Base-by-base conservation (phyloP, 805 yeast genomes). In the Hanseniaspora thailandica region DNA sequence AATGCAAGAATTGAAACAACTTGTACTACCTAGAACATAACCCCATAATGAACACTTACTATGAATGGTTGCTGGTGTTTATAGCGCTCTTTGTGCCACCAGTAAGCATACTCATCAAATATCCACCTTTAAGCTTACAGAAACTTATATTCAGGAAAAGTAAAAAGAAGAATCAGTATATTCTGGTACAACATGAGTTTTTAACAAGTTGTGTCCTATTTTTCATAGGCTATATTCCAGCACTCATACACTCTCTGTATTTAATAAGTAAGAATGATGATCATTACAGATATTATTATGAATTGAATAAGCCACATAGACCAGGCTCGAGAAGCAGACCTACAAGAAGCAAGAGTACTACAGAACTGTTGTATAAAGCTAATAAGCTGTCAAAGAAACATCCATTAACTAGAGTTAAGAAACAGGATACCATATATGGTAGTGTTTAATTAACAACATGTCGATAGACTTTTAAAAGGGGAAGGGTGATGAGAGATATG, bases 11-110 rank as follows among this genome's bases (percentile, higher is more conserved):
- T 28, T 28, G n/a, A n/a, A n/a, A n/a, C n/a, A n/a, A n/a, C n/a
- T n/a, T n/a, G n/a, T n/a, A n/a, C n/a, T n/a, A n/a, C n/a, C n/a
- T n/a, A 28, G 9, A 28, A 28, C 9, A 28, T 28, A 28, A 6
- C 30, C 30, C 30, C 9, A 7, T 19, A 26, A 46, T 47, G 52
- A 46, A 46, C 20, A 34, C 35, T 3, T 39, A 46, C 5, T 52
- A 34, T 17, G 55, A 55, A 66, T 77, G 87, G 86, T 71, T 82
- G 55, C 63, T 81, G 56, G 87, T 84, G 2, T 72, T 82, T 47
- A 61, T 84, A 52, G 86, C 86, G 1, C 72, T 83, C 54, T 77
- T 84, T 62, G 61, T 82, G 9, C 90, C 90, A 10, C 87, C 87
- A 7, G 69, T 83, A 36, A 84, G 88, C 8, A 89, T 84, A 23